Percentiles rank a stretch among this genome's conserved stretches.
Conservation (phyloP, 192 early-diverging fungal genomes). For the Cetraspora pellucida region DNA sequence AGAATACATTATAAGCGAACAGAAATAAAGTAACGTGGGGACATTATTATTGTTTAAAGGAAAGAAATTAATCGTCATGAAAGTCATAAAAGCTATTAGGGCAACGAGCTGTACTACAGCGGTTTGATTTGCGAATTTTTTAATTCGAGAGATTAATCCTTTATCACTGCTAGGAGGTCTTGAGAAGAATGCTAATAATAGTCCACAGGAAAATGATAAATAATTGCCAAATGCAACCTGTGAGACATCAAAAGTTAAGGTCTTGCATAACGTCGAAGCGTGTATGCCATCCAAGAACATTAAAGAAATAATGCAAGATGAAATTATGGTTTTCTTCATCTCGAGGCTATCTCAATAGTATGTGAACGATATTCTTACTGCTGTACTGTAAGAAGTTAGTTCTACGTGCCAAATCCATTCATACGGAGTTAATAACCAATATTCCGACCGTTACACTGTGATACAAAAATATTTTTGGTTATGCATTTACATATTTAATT, state of each 20-base stretch:
- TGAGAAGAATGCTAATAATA: slow-evolving; percentile 5
- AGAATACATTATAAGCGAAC: slow-evolving; percentile 3
- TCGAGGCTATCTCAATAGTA: no score
- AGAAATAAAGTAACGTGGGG: background rate
- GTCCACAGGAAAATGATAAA: slow-evolving; percentile 2
- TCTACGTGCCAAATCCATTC: no score
- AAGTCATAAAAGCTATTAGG: slow-evolving; percentile 5
- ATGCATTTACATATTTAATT: no score
- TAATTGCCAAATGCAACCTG: slow-evolving; percentile 5
- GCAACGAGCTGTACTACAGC: slow-evolving; percentile 1
- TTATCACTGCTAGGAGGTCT: background rate
- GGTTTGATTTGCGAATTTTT: slow-evolving; percentile 5
- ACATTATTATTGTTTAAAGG: background rate
- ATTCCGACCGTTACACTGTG: no score
- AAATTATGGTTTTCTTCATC: background rate
- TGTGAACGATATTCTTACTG: no score
- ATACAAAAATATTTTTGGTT: no score
- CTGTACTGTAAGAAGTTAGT: no score
- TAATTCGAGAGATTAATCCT: background rate
- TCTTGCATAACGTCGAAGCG: background rate
- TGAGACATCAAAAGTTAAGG: background rate
- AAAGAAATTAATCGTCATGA: slow-evolving; percentile 11
- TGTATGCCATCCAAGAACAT: background rate
- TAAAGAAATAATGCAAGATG: background rate
- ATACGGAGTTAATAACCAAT: no score